phyloP scores from a whole-genome alignment of 2,329 filamentous ascomycete species.

The Plectosphaerella cucumerina region DNA sequence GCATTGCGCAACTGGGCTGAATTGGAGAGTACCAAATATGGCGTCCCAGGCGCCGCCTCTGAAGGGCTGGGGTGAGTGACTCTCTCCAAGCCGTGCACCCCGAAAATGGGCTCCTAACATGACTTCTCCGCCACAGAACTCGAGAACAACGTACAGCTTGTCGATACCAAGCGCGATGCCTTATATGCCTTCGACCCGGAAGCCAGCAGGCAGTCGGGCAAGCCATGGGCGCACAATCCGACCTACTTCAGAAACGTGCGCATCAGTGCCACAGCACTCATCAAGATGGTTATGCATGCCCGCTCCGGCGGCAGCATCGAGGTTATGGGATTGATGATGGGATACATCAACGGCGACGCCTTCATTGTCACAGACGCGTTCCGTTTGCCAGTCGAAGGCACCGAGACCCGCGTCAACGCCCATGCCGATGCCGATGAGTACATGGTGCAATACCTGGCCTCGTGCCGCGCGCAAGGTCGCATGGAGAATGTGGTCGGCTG shows the following conservation, averaged over 20 bases:
- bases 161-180: constrained; percentile 83
- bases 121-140: constrained; percentile 56
- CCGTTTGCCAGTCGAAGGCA: constrained; percentile 90
- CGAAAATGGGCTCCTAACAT: not conserved
- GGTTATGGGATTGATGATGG: constrained; percentile 98
- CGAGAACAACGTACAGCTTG: constrained; percentile 78
- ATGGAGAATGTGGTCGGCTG: constrained; percentile 93
- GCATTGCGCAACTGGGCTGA: too few relatives aligned
- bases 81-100: constrained; percentile 1
- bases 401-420: constrained; percentile 96
- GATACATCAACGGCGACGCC: constrained; percentile 78
- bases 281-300: constrained; percentile 99
- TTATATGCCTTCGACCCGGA: constrained; percentile 78
- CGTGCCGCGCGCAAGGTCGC: constrained; percentile 70
- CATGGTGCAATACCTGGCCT: constrained; percentile 79
- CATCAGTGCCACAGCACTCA: constrained; percentile 86
- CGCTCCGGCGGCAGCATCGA: constrained; percentile 90
- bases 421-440: constrained; percentile 97
- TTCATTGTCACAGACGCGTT: constrained; percentile 95
- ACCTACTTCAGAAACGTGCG: constrained; percentile 91
- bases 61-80: not conserved
- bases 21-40: not conserved
- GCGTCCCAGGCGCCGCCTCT: not conserved
- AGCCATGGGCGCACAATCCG: constrained; percentile 74
- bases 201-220: constrained; percentile 60